These are phyloP conservation scores for Gymnopilus dilepis DNA, from an alignment of 768 basidiomycete genomes.

Conservation along the genomic window DNA sequence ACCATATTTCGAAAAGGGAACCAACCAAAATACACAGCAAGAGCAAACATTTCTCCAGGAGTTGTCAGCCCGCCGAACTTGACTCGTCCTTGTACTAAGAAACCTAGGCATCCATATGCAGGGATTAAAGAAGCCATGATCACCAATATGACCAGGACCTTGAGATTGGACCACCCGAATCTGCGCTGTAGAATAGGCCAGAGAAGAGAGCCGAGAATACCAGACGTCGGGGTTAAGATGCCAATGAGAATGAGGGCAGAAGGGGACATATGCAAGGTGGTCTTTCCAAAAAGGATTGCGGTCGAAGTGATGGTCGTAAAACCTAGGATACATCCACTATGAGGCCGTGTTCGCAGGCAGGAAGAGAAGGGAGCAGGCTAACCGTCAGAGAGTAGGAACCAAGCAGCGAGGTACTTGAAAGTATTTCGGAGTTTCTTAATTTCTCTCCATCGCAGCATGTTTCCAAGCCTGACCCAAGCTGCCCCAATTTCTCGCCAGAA, in stretches of 20 bases:
- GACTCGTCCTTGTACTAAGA: conserved; percentile 57
- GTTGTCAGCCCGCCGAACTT: conserved; percentile 79
- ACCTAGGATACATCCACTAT: conserved; percentile 44
- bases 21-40: conserved; percentile 85
- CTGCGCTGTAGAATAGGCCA: conserved; percentile 78
- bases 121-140: conserved; percentile 70
- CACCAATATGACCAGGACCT: conserved; percentile 71
- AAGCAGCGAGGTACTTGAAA: conserved; percentile 89
- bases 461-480: conserved; percentile 79
- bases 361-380: conserved; percentile 25
- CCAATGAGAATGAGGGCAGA: conserved; percentile 82
- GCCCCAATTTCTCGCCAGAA: conserved; percentile 55
- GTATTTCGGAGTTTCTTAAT: conserved; percentile 80
- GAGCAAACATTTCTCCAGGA: conserved; percentile 81
- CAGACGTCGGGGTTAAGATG: conserved; percentile 74
- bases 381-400: conserved; percentile 96
- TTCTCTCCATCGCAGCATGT: conserved; percentile 76
- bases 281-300: conserved; percentile 92
- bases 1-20: background rate
- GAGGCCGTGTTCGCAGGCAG: background rate
- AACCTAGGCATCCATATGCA: conserved; percentile 83
- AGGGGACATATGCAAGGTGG: conserved; percentile 79
- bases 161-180: conserved; percentile 67
- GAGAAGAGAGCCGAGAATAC: conserved; percentile 83
- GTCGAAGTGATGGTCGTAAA: conserved; percentile 94